Evolutionary conservation across 108 stramenopile genomes (phyloP).

Genomic region (Discostella pseudostelligera): DNA sequence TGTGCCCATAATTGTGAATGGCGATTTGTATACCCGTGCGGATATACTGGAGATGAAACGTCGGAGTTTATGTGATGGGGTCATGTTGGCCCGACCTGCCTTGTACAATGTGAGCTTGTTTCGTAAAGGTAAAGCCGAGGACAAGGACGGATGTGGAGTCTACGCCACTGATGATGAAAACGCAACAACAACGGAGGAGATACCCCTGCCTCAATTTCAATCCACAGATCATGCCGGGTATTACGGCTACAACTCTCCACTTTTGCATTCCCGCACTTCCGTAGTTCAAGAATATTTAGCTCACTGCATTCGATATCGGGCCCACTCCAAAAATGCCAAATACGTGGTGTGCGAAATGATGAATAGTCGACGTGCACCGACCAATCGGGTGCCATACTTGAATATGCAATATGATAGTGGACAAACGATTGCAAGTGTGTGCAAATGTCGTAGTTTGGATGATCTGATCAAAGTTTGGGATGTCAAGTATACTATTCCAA

Average conservation of each 20-base stretch:
- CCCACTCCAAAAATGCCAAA: constrained; percentile 90
- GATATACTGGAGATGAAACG: constrained; percentile 63
- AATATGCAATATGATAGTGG: constrained; percentile 54
- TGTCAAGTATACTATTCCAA: constrained; percentile 39
- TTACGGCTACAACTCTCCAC: constrained; percentile 54
- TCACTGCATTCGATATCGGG: constrained; percentile 69
- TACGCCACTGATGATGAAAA: neutral
- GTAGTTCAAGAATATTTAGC: constrained; percentile 86
- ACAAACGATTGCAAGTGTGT: constrained; percentile 68
- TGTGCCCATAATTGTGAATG: constrained; percentile 85
- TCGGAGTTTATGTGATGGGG: constrained; percentile 76
- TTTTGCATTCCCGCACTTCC: constrained; percentile 68
- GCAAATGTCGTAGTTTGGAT: constrained; percentile 61
- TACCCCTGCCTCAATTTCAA: constrained; percentile 35
- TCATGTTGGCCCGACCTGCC: constrained; percentile 93
- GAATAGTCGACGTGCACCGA: constrained; percentile 74
- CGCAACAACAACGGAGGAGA: neutral
- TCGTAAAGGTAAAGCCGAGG: constrained; percentile 20
- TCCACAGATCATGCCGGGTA: constrained; percentile 25
- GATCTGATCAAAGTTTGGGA: constrained; percentile 78
- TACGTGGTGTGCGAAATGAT: constrained; percentile 97
- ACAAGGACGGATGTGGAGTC: neutral
- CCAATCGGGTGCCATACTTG: constrained; percentile 47
- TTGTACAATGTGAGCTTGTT: constrained; percentile 90
- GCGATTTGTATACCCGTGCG: constrained; percentile 88